Evolutionary conservation across 805 yeast genomes (phyloP).

Genomic region (Candida michaelii): DNA sequence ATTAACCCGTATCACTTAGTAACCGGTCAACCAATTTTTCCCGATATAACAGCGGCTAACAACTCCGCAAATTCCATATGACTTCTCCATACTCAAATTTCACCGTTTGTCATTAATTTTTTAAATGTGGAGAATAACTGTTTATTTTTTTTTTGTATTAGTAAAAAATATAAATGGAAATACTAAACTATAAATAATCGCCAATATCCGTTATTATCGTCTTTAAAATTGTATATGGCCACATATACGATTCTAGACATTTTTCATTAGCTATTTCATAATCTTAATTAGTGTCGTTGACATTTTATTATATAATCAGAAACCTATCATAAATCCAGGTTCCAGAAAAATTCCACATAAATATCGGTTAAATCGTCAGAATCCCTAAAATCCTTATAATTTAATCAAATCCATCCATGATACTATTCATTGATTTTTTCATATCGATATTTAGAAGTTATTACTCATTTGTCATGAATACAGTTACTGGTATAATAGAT

Average conservation of each 20-base stretch:
- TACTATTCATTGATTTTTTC: conserved; percentile 3
- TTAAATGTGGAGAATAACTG: conserved; percentile 4
- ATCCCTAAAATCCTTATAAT: neutral
- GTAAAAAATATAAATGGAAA: neutral
- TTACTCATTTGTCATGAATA: conserved; percentile 1
- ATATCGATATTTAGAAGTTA: neutral
- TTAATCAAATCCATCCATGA: neutral
- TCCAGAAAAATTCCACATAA: neutral
- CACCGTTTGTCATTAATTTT: conserved; percentile 1
- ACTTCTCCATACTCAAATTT: neutral
- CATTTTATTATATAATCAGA: conserved; percentile 4
- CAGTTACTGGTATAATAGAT: neutral
- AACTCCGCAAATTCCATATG: neutral
- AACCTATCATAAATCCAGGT: neutral
- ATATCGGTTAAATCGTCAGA: neutral
- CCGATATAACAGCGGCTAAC: neutral
- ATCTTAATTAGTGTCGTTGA: neutral
- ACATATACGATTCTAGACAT: conserved; percentile 5
- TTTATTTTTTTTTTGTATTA: conserved; percentile 1
- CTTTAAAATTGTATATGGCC: neutral
- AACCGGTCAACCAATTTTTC: neutral
- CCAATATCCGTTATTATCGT: neutral
- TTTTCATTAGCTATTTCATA: neutral
- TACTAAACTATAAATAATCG: neutral
- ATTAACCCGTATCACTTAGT: too few relatives aligned